Base-by-base conservation (phyloP, 2,329 filamentous ascomycete genomes). In the Pestalotiopsis sp. region DNA sequence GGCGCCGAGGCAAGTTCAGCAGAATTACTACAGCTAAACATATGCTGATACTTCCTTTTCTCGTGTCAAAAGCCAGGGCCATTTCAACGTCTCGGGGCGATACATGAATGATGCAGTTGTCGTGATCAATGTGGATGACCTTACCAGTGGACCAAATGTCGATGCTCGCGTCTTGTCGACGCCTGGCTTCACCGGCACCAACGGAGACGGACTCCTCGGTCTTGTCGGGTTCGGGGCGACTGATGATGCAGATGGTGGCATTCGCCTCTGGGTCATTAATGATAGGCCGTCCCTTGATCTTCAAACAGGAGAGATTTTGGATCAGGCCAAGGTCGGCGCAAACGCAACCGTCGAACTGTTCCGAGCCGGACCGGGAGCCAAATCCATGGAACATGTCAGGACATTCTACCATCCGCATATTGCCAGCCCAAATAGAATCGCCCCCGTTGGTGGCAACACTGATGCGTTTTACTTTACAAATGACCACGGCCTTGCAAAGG, bases 21-120 rank as follows among this genome's bases (percentile, higher is more conserved):
- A n/a, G 17, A 52, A 52, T 52, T n/a, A 5, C 17, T n/a, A 1
- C 17, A 23, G 3, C 9, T 11, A 38, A n/a, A 45, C 9, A 9
- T 36, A 57, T 12, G 52, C 56, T 23, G 57, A 27, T 4, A 41
- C n/a, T 13, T 25, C 23, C 4, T 20, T 5, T 4, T 13, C 7
- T 13, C n/a, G 7, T 62, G 14, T 23, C 27, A 68, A 45, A 4
- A 66, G 64, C 31, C 25, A 57, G 64, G 66, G 67, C 0, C 27
- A 71, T 17, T 69, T 76, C 5, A 79, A 81, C 59, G 38, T 73
- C 14, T 74, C 75, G 0, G 78, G 71, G 0, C 77, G 77, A 2
- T 78, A 79, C 1, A 68, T 72, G 2, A 70, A 69, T 17, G 80
- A 81, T 67, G 75, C 76, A 4, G 66, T 82, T 17, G 67, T 80